Base-by-base conservation (phyloP, 2,329 filamentous ascomycete genomes). In the Pyricularia sp. region DNA sequence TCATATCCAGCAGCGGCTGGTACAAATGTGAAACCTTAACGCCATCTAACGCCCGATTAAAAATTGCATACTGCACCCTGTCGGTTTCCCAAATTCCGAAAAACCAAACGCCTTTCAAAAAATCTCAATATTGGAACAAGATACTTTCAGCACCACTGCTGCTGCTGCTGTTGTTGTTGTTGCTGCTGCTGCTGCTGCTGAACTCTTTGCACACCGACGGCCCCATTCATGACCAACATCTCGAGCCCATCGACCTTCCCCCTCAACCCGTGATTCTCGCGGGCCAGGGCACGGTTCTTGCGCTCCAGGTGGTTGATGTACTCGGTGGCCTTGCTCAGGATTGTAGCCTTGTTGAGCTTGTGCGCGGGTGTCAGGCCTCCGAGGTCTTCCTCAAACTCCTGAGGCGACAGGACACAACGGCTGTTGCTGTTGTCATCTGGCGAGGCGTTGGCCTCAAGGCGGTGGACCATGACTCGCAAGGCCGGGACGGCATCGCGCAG, bases 401-500 rank as follows among this genome's bases (percentile, higher is more conserved):
- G 63, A 8, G 63, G 53, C 30, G 33, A 44, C 31, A 60, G 26
- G 55, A 13, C 13, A 12, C 24, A 28, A 16, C 31, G 31, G 55
- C 33, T 26, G 8, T n/a, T 24, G n/a, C 26, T 77, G 16, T 16
- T 71, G 33, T 76, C 77, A 12, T 74, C 78, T n/a, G 78, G 72
- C 26, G 75, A 72, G 22, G 78, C 75, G 7, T 72, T 71, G 22
- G 76, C 68, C 26, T 80, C 77, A 1, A 73, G 68, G 0, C 75
- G 73, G 28, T 77, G 72, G 3, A 77, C 74, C 62, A 75, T 77
- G 53, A 83, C 71, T 31, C 83, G 78, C 61, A 86, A 75, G 2
- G 80, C 75, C 64, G 77, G 76, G 0, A 93, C 88, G 62, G 88
- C 87, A 71, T 92, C 88, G 67, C 88, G 81, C 60, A 93, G 78